phyloP scores from a whole-genome alignment of 345 rosid species.

The Abelmoschus esculentus region DNA sequence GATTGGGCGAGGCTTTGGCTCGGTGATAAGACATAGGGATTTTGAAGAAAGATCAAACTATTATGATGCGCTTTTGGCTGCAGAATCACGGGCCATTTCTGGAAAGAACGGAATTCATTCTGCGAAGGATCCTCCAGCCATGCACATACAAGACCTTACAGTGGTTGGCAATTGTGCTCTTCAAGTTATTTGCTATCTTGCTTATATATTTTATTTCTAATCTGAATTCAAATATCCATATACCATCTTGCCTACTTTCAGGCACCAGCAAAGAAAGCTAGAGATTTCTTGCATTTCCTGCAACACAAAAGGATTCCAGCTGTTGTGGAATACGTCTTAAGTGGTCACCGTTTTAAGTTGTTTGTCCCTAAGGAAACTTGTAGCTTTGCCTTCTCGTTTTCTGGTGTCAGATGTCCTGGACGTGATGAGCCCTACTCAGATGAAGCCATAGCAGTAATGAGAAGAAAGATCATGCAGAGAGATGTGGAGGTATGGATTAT shows the following conservation, averaged over 20 bases:
- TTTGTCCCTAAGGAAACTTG: slow-evolving; percentile 90
- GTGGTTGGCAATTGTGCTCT: slow-evolving; percentile 31
- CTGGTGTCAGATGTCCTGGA: slow-evolving; percentile 98
- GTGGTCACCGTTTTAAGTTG: slow-evolving; percentile 97
- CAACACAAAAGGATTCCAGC: slow-evolving; percentile 74
- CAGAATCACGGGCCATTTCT: slow-evolving; percentile 76
- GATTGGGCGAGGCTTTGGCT: slow-evolving; percentile 72
- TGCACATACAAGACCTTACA: slow-evolving; percentile 76
- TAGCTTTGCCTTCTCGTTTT: slow-evolving; percentile 91
- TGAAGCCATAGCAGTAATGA: slow-evolving; percentile 91
- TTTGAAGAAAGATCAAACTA: slow-evolving; percentile 17
- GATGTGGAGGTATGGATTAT: slow-evolving; percentile 70
- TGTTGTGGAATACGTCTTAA: slow-evolving; percentile 86
- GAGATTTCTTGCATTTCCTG: slow-evolving; percentile 81
- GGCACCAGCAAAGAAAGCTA: slow-evolving; percentile 82
- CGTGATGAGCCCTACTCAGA: slow-evolving; percentile 86
- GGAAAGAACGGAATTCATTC: slow-evolving; percentile 84
- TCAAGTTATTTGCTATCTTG: neutral
- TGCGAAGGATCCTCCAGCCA: slow-evolving; percentile 65
- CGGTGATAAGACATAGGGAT: slow-evolving; percentile 66
- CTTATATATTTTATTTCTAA: neutral
- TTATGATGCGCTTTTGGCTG: slow-evolving; percentile 24
- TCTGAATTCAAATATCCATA: neutral
- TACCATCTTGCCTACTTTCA: slow-evolving; percentile 23
- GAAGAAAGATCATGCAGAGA: slow-evolving; percentile 91